Base-by-base conservation (phyloP, 495 filamentous ascomycete species). In the Glarea lozoyensis region DNA sequence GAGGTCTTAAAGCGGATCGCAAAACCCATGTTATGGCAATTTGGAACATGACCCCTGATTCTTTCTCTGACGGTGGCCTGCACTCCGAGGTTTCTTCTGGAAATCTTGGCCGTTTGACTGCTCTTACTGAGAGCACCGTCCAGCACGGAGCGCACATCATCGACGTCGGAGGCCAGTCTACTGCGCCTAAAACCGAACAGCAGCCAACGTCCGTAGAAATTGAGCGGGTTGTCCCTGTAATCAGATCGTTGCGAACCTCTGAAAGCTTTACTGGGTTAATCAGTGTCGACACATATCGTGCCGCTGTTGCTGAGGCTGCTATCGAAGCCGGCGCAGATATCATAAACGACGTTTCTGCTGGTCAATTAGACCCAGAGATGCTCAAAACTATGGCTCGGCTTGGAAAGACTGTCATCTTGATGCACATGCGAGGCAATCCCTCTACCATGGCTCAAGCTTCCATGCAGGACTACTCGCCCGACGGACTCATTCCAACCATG, bases 391-490 rank as follows among this genome's bases (percentile, higher is more conserved):
- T 87, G 34, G 92, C 92, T 0, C 60, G 71, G 2, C 70, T 90
- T 0, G 84, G 85, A n/a, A 83, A 81, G 45, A 83, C 88, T 1
- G 73, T 94, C 29, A 82, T 85, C 53, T 66, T 98, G 18, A 94
- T 93, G 88, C 92, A 98, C 61, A 95, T 90, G 82, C 87, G 92
- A 52, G 92, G 92, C 21, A 82, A 75, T 2, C 87, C 92, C 0
- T 66, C 72, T 18, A 96, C 84, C 3, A 98, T 97, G 92, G 79
- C 66, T 29, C 7, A n/a, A n/a, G 7, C 7, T 7, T 59, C 59
- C 2, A 62, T 85, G 6, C 74, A 73, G 22, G 56, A 70, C 7
- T 96, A 96, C 60, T 24, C 37, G 6, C 86, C 86, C 0, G 52
- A 69, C 21, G 88, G 88, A 0, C 61, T 95, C 6, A 70, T 94